A percentile compares a stretch with the other conserved stretches of the same genome.
Evolutionary conservation across 2,329 filamentous ascomycete species (phyloP).

Genomic region (Cytospora piceae): DNA sequence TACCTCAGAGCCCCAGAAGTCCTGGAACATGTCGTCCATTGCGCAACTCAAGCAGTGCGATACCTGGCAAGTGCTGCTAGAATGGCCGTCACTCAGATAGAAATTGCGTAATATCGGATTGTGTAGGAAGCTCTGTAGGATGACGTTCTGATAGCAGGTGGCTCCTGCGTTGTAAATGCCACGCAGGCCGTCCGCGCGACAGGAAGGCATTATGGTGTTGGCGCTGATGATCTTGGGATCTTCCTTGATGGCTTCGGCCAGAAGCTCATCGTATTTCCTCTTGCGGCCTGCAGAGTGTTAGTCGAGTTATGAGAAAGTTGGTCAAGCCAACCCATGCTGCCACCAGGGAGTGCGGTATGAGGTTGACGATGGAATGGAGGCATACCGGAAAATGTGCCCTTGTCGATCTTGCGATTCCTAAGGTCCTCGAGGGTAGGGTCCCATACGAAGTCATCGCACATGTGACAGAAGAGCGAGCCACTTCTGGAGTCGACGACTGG

Average conservation of each 20-base stretch:
- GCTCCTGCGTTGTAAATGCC: constrained; percentile 98
- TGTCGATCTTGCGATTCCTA: constrained; percentile 70
- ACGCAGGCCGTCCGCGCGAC: constrained; percentile 83
- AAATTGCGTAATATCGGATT: constrained; percentile 91
- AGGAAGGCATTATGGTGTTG: constrained; percentile 80
- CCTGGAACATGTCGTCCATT: constrained; percentile 75
- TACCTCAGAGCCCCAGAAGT: constrained; percentile 73
- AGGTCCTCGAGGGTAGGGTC: constrained; percentile 80
- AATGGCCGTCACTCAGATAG: constrained; percentile 89
- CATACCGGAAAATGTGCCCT: constrained; percentile 65
- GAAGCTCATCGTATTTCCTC: constrained; percentile 74
- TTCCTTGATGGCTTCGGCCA: constrained; percentile 66
- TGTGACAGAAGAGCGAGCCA: constrained; percentile 77
- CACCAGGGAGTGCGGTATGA: not conserved
- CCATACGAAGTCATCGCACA: constrained; percentile 82
- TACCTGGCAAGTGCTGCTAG: constrained; percentile 70
- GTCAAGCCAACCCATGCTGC: not conserved
- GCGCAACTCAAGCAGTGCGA: constrained; percentile 69
- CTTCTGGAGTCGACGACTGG: constrained; percentile 77
- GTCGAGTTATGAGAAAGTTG: not conserved
- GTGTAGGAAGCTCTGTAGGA: constrained; percentile 90
- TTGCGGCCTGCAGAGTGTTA: constrained; percentile 60
- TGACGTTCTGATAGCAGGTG: constrained; percentile 97
- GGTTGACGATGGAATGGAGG: too few species aligned
- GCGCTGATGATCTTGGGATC: constrained; percentile 76